Conservation (phyloP, 148 eudicot genomes). For the Tetragonia tetragonoides region DNA sequence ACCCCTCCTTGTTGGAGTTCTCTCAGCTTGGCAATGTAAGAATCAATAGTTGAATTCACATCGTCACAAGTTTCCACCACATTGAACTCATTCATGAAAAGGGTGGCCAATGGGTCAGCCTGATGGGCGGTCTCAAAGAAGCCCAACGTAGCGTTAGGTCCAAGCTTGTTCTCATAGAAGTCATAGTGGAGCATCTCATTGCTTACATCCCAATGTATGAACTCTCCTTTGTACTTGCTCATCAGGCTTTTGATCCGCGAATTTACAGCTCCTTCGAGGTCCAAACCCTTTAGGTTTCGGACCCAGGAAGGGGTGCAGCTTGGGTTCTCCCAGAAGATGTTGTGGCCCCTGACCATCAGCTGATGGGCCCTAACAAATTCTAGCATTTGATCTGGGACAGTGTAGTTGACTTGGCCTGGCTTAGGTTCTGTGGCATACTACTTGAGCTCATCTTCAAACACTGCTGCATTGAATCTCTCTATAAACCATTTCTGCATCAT, state of each 20-base stretch:
- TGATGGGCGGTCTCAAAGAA: slow-evolving; percentile 55
- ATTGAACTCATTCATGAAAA: slow-evolving; percentile 81
- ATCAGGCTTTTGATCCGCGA: slow-evolving; percentile 59
- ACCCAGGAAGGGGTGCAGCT: slow-evolving; percentile 60
- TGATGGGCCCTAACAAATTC: slow-evolving; percentile 22
- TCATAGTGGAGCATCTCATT: slow-evolving; percentile 75
- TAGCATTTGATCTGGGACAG: slow-evolving; percentile 26
- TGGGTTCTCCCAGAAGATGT: slow-evolving; percentile 86
- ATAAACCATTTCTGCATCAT: slow-evolving; percentile 26
- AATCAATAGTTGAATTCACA: slow-evolving; percentile 52
- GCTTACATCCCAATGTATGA: slow-evolving; percentile 84
- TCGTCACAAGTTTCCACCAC: slow-evolving; percentile 77
- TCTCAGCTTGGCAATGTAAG: slow-evolving; percentile 43
- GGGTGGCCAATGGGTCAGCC: slow-evolving; percentile 59
- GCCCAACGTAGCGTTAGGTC: slow-evolving; percentile 50
- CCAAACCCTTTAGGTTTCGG: slow-evolving; percentile 49
- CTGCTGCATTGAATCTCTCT: slow-evolving; percentile 23
- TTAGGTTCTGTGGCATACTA: slow-evolving; percentile 21
- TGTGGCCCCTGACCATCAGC: slow-evolving; percentile 58
- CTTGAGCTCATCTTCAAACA: slow-evolving; percentile 25
- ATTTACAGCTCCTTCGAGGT: slow-evolving; percentile 47
- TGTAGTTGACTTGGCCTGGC: slow-evolving; percentile 24
- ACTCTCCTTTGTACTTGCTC: slow-evolving; percentile 54
- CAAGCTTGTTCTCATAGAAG: slow-evolving; percentile 60
- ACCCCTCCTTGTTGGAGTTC: slow-evolving; percentile 56